Evolutionary conservation across 2,329 filamentous ascomycete genomes (phyloP).

Genomic region (Knufia fluminis): DNA sequence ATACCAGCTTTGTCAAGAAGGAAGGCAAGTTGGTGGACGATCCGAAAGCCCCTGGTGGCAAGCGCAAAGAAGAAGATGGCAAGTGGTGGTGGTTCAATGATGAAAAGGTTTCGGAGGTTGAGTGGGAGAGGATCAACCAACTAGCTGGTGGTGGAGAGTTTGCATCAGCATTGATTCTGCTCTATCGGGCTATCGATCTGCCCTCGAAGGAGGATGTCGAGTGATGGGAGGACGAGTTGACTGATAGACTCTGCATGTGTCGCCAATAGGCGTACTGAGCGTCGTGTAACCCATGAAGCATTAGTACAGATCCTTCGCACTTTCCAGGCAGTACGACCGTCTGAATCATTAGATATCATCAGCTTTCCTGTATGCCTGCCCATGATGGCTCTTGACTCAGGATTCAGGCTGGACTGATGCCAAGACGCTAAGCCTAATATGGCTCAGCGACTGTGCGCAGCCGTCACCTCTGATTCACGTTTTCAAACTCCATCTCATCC

Average conservation of each 20-base stretch:
- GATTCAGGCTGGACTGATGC: too few relatives aligned
- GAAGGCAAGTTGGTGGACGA: slow-evolving; percentile 54
- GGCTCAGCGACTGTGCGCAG: too few relatives aligned
- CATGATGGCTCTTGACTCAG: too few relatives aligned
- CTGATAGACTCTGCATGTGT: neutral
- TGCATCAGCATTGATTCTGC: slow-evolving; percentile 42
- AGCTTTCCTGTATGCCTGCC: too few relatives aligned
- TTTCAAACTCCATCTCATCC: too few relatives aligned
- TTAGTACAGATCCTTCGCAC: too few relatives aligned
- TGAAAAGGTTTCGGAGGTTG: slow-evolving; percentile 89
- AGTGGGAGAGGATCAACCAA: slow-evolving; percentile 80
- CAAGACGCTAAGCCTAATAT: slow-evolving; percentile 7
- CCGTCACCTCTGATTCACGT: too few relatives aligned
- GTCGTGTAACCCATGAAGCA: too few relatives aligned
- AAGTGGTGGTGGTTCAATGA: slow-evolving; percentile 99
- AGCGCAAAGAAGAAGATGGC: slow-evolving; percentile 71
- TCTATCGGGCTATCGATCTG: slow-evolving; percentile 42
- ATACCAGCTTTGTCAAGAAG: slow-evolving; percentile 98
- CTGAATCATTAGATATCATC: too few relatives aligned
- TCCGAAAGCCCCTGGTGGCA: slow-evolving; percentile 56
- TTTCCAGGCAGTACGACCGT: too few relatives aligned
- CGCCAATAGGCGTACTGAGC: too few relatives aligned
- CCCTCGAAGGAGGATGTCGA: slow-evolving; percentile 34
- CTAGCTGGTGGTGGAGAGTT: slow-evolving; percentile 68
- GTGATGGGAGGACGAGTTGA: slow-evolving; percentile 1